Evolutionary conservation across 495 filamentous ascomycete genomes (phyloP).

Genomic region (Penicillium pancosmium): DNA sequence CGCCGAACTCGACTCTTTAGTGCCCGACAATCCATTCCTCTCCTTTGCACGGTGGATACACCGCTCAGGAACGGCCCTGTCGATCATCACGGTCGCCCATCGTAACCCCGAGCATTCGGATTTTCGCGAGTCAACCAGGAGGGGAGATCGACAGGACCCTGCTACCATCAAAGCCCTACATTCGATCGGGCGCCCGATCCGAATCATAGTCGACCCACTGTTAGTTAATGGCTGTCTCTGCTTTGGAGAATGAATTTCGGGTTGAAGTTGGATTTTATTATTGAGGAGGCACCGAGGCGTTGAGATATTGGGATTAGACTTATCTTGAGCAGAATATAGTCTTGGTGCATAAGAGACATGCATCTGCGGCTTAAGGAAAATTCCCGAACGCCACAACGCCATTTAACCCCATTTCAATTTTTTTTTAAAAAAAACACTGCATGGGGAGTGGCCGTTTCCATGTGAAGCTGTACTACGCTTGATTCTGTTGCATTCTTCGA

Average conservation of each 20-base stretch:
- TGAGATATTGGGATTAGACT: too few relatives aligned
- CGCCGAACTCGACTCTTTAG: neutral
- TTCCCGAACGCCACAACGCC: neutral
- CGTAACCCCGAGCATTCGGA: constrained; percentile 12
- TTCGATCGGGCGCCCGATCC: neutral
- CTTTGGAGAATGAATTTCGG: neutral
- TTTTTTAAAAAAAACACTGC: neutral
- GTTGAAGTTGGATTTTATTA: neutral
- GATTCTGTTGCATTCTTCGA: neutral
- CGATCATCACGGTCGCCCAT: constrained; percentile 20
- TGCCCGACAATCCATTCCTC: constrained; percentile 16
- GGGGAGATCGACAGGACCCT: constrained; percentile 12
- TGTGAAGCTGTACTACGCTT: neutral
- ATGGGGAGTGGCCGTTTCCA: neutral
- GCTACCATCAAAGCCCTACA: neutral
- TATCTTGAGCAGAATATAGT: too few relatives aligned
- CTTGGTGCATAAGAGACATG: neutral
- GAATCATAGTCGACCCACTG: constrained; percentile 4
- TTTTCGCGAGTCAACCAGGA: neutral
- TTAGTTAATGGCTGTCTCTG: neutral
- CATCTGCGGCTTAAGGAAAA: neutral
- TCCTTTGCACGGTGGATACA: neutral
- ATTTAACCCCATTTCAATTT: neutral
- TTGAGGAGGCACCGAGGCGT: neutral
- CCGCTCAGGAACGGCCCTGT: constrained; percentile 4